Conservation (phyloP, 495 filamentous ascomycete genomes). For the Aspergillus steynii region DNA sequence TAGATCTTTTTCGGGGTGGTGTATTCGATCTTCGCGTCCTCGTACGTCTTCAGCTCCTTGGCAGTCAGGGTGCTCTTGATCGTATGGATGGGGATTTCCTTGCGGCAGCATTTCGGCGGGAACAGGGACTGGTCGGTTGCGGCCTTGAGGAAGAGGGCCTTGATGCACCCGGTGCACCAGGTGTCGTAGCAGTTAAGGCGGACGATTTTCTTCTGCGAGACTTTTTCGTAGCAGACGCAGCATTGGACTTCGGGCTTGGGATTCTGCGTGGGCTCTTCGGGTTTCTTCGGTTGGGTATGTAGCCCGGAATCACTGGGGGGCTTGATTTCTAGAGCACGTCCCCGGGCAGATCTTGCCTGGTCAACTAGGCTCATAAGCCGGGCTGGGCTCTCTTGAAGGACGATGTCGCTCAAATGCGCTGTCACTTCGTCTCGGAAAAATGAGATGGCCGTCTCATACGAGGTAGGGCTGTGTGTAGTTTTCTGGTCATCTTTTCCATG, state of each 20-base stretch:
- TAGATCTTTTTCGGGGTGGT: slow-evolving; percentile 21
- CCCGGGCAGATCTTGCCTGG: no score
- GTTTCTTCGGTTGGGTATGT: no score
- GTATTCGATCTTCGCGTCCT: slow-evolving; percentile 20
- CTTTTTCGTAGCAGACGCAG: slow-evolving; percentile 9
- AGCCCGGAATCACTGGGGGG: no score
- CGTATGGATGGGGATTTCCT: slow-evolving; percentile 20
- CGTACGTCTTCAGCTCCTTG: slow-evolving; percentile 19
- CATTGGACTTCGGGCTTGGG: not conserved
- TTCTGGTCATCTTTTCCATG: no score
- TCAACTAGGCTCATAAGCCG: no score
- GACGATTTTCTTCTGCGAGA: not conserved
- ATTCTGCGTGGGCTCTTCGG: no score
- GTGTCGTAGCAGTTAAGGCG: not conserved
- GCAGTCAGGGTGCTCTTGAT: slow-evolving; percentile 22
- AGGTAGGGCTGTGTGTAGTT: no score
- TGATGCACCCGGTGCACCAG: slow-evolving; percentile 21
- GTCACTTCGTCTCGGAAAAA: no score
- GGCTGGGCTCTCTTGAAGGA: no score
- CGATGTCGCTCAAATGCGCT: no score
- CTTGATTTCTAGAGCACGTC: no score
- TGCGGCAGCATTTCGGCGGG: slow-evolving; percentile 27
- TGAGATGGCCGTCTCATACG: no score
- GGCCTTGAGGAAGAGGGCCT: slow-evolving; percentile 22
- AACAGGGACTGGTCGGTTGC: slow-evolving; percentile 27